Base-by-base conservation (phyloP, 164 flowering plant species). In the Taxillus chinensis region DNA sequence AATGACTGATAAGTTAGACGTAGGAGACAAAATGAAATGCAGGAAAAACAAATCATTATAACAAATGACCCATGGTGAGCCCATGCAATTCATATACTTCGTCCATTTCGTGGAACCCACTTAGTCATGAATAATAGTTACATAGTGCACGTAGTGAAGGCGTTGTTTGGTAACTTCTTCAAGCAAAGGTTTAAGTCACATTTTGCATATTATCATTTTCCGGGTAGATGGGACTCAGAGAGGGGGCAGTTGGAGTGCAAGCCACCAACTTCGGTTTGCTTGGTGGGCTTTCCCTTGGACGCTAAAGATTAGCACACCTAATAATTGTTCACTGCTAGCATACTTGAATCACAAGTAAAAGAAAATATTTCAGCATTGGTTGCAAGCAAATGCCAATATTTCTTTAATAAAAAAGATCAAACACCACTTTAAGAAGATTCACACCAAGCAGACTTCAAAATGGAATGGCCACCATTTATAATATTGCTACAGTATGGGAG, bases 211-310 rank as follows among this genome's bases (percentile, higher is more conserved):
- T 38, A 66, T 45, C 13, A 11, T 51, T 5, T 4, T 48, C 39
- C 27, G 55, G 15, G 59, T 5, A 9, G 61, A 63, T 63, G 45
- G 45, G 72, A 68, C 64, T 49, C 37, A 1, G 27, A 64, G 68
- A 74, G 62, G 64, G 59, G 67, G 68, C 64, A 73, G 89, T 75
- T 76, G 78, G 72, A 69, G 68, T 53, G 68, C 65, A 61, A 80
- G 75, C 63, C 78, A 88, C 87, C 95, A 79, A 86, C 80, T 76
- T 27, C 27, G 27, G 27, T 27, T 27, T 27, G 27, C 27, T 27
- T 27, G 27, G 27, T 27, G 27, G 27, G 27, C 27, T 27, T 27
- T 27, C 27, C 27, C 27, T 27, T 2, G 27, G 27, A 27, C 27
- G 2, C 27, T 27, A 27, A 27, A 27, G 27, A 27, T 27, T 27